Conservation (phyloP, 2,329 filamentous ascomycete species). For the Calonectria henricotiae region DNA sequence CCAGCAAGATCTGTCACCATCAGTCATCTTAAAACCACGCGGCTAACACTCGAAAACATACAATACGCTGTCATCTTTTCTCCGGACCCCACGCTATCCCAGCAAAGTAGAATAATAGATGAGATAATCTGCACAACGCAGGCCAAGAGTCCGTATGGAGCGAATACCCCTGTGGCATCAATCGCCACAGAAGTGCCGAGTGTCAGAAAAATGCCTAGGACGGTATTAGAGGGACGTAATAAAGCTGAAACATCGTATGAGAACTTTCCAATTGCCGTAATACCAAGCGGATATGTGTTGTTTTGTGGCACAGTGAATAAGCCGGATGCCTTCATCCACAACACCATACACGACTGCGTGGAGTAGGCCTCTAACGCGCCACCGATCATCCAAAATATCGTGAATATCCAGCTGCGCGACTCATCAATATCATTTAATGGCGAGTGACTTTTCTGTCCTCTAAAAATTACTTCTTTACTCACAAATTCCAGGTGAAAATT, state of each 20-base stretch:
- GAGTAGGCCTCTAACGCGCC: slow-evolving; percentile 57
- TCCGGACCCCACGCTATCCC: slow-evolving; percentile 51
- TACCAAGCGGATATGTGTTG: slow-evolving; percentile 60
- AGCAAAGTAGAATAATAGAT: slow-evolving; percentile 56
- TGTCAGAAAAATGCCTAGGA: slow-evolving; percentile 52
- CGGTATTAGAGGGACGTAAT: slow-evolving; percentile 32
- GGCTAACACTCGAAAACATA: slow-evolving; percentile 7
- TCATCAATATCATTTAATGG: neutral
- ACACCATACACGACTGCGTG: slow-evolving; percentile 49
- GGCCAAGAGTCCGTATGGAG: slow-evolving; percentile 57
- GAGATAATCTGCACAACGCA: slow-evolving; percentile 56
- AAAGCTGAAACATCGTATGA: neutral
- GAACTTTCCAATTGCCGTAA: slow-evolving; percentile 47
- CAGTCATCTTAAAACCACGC: slow-evolving; percentile 19
- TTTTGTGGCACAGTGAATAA: slow-evolving; percentile 54
- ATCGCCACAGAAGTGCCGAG: slow-evolving; percentile 58
- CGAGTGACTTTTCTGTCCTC: neutral
- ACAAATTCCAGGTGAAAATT: slow-evolving; percentile 45
- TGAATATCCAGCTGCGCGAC: slow-evolving; percentile 51
- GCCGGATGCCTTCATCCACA: slow-evolving; percentile 52
- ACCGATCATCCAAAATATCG: slow-evolving; percentile 57
- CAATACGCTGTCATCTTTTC: slow-evolving; percentile 45
- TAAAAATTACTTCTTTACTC: neutral
- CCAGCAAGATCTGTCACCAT: slow-evolving; percentile 57
- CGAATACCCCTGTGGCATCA: slow-evolving; percentile 56